These are phyloP conservation scores for Colletotrichum neosansevieriae DNA, from an alignment of 2,329 filamentous ascomycete genomes.

Conservation along the genomic window DNA sequence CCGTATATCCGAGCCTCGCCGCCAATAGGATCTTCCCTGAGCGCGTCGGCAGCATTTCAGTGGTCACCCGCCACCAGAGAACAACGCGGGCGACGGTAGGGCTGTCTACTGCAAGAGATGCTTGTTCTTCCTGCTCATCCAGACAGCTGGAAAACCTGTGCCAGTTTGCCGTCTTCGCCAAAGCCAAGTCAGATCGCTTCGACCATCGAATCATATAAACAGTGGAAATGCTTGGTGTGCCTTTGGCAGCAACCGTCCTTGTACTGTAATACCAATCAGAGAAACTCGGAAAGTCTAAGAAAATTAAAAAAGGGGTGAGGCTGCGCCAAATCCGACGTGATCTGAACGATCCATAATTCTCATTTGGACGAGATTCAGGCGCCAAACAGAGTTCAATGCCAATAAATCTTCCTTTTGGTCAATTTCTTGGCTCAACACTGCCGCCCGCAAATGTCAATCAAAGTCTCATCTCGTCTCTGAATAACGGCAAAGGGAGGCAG, in stretches of 20 bases:
- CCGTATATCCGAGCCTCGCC: neutral
- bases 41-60: neutral
- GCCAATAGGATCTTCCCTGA: conserved; percentile 5
- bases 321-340: conserved; percentile 4
- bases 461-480: conserved; percentile 16
- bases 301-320: neutral
- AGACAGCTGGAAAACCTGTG: conserved; percentile 1
- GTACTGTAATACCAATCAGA: neutral
- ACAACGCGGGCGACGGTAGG: neutral
- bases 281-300: neutral
- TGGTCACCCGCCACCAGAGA: neutral
- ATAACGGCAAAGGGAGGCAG: neutral
- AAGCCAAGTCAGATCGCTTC: conserved; percentile 14
- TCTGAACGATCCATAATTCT: neutral
- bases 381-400: neutral
- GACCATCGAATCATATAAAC: neutral
- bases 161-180: conserved; percentile 4
- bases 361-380: neutral
- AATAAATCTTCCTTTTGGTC: neutral
- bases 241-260: neutral
- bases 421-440: conserved; percentile 1
- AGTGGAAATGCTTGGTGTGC: conserved; percentile 28
- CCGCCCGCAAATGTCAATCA: neutral
- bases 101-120: conserved; percentile 24
- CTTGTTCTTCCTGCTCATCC: conserved; percentile 22